Conservation (phyloP, 768 basidiomycete genomes). For the Phlegmacium glaucopus region DNA sequence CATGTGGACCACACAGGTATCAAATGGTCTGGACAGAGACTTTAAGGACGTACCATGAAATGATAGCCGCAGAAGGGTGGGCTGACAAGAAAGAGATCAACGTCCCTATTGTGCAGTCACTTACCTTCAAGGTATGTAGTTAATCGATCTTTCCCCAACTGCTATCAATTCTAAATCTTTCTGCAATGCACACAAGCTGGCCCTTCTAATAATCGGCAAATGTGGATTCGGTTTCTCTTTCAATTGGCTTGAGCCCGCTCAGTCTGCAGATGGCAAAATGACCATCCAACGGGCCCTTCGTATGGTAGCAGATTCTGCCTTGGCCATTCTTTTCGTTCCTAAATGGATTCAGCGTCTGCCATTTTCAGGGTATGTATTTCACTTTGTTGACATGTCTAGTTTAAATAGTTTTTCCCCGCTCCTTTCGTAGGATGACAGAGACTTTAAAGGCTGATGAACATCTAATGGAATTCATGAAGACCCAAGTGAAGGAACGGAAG, state of each 20-base stretch:
- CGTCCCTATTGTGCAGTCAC: slow-evolving; percentile 26
- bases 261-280: slow-evolving; percentile 32
- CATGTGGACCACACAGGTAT: slow-evolving; percentile 25
- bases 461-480: slow-evolving; percentile 35
- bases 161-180: not conserved
- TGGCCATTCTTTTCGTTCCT: slow-evolving; percentile 26
- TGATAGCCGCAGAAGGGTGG: slow-evolving; percentile 37
- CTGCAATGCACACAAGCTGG: slow-evolving; percentile 24
- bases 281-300: slow-evolving; percentile 24
- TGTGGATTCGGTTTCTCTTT: slow-evolving; percentile 47
- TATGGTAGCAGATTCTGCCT: slow-evolving; percentile 26
- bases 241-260: slow-evolving; percentile 37
- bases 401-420: not conserved
- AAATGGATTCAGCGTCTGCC: slow-evolving; percentile 38
- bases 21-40: slow-evolving; percentile 40
- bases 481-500: slow-evolving; percentile 32
- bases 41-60: slow-evolving; percentile 32
- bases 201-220: slow-evolving; percentile 39
- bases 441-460: slow-evolving; percentile 26
- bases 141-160: not conserved
- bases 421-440: slow-evolving; percentile 6
- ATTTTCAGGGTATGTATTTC: slow-evolving; percentile 28
- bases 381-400: not conserved
- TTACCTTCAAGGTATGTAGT: slow-evolving; percentile 33
- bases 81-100: slow-evolving; percentile 21